Conservation (phyloP, 306 rosid species). For the Clitoria ternatea region DNA sequence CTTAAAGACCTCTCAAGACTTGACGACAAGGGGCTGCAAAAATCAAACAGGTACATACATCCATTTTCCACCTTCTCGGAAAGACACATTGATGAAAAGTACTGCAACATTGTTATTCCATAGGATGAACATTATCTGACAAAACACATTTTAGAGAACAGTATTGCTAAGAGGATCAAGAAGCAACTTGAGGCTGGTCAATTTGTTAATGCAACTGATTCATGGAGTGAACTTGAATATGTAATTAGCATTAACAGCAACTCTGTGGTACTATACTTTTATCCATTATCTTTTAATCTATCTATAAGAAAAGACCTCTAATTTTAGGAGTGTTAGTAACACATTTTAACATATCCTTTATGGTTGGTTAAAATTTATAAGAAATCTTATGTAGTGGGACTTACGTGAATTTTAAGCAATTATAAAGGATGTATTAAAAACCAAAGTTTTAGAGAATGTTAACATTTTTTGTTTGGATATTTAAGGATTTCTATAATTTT, state of each 20-base stretch:
- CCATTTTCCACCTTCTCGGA: background rate
- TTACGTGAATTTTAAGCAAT: too few relatives aligned
- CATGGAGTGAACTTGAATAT: background rate
- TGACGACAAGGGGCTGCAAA: background rate
- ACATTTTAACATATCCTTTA: too few relatives aligned
- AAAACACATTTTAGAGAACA: background rate
- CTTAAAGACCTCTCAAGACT: constrained; percentile 6
- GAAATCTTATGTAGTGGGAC: too few relatives aligned
- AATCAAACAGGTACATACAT: background rate
- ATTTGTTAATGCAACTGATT: background rate
- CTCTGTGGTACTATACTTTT: background rate
- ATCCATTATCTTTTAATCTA: background rate
- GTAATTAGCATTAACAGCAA: background rate
- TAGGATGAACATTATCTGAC: background rate
- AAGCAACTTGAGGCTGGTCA: background rate
- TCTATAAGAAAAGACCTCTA: too few relatives aligned
- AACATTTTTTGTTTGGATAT: background rate
- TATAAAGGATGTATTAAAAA: too few relatives aligned
- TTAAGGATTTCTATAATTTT: background rate
- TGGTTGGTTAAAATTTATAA: too few relatives aligned
- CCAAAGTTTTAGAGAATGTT: too few relatives aligned
- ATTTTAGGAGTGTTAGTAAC: too few relatives aligned
- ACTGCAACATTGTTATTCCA: background rate
- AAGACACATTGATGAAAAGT: background rate
- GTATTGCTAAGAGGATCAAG: background rate